Conservation (phyloP, 2,329 filamentous ascomycete species). For the Talaromyces sp. region DNA sequence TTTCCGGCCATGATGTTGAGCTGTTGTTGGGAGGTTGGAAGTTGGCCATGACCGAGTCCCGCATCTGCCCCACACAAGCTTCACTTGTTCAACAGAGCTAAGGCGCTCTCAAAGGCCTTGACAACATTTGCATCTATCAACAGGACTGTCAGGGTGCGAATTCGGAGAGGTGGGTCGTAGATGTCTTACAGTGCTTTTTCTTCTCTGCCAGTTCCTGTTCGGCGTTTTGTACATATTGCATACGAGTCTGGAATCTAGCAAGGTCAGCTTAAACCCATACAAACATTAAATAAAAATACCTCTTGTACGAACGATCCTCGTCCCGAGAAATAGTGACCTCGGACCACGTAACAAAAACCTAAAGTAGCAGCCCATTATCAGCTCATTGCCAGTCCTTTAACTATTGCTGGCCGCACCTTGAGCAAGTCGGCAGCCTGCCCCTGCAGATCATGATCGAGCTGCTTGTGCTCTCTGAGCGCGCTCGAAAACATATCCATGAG, state of each 20-base stretch:
- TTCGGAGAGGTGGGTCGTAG: neutral
- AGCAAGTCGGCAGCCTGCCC: constrained; percentile 64
- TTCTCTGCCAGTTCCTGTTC: constrained; percentile 68
- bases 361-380: constrained; percentile 2
- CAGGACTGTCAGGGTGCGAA: constrained; percentile 13
- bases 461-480: constrained; percentile 58
- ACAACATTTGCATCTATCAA: constrained; percentile 36
- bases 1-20: constrained; percentile 13
- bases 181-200: constrained; percentile 69
- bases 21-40: neutral
- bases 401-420: constrained; percentile 48
- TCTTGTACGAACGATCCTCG: constrained; percentile 69
- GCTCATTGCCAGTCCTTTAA: neutral
- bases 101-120: constrained; percentile 43
- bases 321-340: constrained; percentile 66
- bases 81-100: constrained; percentile 34
- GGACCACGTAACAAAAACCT: constrained; percentile 81
- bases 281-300: constrained; percentile 45
- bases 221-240: constrained; percentile 67
- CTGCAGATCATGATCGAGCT: constrained; percentile 60
- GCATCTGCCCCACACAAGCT: constrained; percentile 10
- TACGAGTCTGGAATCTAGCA: constrained; percentile 68
- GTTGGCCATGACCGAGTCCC: neutral
- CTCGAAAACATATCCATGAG: constrained; percentile 65
- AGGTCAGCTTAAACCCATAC: neutral